Percentiles rank a stretch among this genome's conserved stretches.
These are phyloP conservation scores for Gliomastix tumulicola DNA, from an alignment of 2,329 filamentous ascomycete genomes.

Conservation along the genomic window DNA sequence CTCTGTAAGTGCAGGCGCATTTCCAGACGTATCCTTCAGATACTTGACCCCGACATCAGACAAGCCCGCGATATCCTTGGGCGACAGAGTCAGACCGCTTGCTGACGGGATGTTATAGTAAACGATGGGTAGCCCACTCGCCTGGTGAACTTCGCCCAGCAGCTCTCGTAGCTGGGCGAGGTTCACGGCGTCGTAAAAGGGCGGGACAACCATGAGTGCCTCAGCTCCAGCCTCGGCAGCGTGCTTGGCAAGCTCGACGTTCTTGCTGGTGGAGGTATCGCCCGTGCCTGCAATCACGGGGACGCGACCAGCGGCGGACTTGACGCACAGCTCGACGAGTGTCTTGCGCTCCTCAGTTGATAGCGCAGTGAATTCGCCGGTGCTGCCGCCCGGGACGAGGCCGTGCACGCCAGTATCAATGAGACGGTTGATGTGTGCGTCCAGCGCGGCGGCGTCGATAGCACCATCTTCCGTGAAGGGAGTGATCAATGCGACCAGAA, in stretches of 20 bases:
- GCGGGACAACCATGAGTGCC: slow-evolving; percentile 37
- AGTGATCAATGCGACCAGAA: slow-evolving; percentile 36
- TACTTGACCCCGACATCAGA: slow-evolving; percentile 38
- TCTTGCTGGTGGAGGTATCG: slow-evolving; percentile 22
- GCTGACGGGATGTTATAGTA: slow-evolving; percentile 44
- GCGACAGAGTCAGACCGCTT: slow-evolving; percentile 30
- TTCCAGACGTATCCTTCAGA: slow-evolving; percentile 44
- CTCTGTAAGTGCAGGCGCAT: slow-evolving; percentile 41
- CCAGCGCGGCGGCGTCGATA: slow-evolving; percentile 20
- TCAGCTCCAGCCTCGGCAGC: slow-evolving; percentile 14
- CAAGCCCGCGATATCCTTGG: slow-evolving; percentile 32
- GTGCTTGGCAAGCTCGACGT: slow-evolving; percentile 6
- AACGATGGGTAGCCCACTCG: slow-evolving; percentile 26
- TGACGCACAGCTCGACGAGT: slow-evolving; percentile 20
- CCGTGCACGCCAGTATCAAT: slow-evolving; percentile 34
- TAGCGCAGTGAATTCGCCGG: slow-evolving; percentile 36
- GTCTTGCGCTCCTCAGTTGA: slow-evolving; percentile 32
- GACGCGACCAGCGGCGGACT: slow-evolving; percentile 23
- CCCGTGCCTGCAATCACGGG: slow-evolving; percentile 34
- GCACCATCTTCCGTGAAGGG: slow-evolving; percentile 31
- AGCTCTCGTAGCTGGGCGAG: slow-evolving; percentile 23
- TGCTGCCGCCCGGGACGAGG: slow-evolving; percentile 36
- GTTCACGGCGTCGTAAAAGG: slow-evolving; percentile 35
- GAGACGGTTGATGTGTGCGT: slow-evolving; percentile 31
- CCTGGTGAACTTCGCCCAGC: slow-evolving; percentile 26